Evolutionary conservation across 2,329 filamentous ascomycete genomes (phyloP), one percentile per base, ranked within the genome.

Genomic region (Mycosphaerella sp.): DNA sequence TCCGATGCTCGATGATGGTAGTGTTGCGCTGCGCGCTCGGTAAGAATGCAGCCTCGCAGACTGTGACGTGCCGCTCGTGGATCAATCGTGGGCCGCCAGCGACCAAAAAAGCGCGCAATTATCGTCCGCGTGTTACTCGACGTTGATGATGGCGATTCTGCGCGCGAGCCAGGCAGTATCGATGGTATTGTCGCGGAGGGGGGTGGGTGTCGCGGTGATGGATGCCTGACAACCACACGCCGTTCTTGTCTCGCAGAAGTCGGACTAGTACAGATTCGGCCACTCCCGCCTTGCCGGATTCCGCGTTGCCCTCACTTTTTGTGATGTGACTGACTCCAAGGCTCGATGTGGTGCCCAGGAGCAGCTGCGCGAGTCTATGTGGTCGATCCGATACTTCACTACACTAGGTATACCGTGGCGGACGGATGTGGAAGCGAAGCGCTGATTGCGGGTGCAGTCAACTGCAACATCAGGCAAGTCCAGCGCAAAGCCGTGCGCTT

Each of bases 51-150:
- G 41, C 43, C 44, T 36, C 25, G 45, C 47, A 25, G 45, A 48
- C 37, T 17, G 45, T 41, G 45, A 40, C 45, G 45, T 34, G 45
- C 36, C 27, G 37, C 54, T 52, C 57, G 51, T 49, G 53, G 50
- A 41, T 59, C 56, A 61, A 60, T 62, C 62, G 60, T 56, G 60
- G 62, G 62, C 64, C 49, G 62, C 63, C 59, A 58, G 61, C 61
- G 62, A 63, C 59, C 59, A 57, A 53, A 45, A 52, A 27, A 37
- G 40, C 45, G 45, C 45, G 45, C 45, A 14, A 18, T 25, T 41
- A 37, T 41, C 45, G 21, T 35, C 37, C 45, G 4, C 36, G 45
- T 48, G 36, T 16, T 37, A 17, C 14, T 21, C 35, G 28, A 36
- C n/a, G 21, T 48, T 25, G 45, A 48, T 21, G 8, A 48, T 40